phyloP scores from a whole-genome alignment of 495 filamentous ascomycete species.

The Penicillium cinerascens region DNA sequence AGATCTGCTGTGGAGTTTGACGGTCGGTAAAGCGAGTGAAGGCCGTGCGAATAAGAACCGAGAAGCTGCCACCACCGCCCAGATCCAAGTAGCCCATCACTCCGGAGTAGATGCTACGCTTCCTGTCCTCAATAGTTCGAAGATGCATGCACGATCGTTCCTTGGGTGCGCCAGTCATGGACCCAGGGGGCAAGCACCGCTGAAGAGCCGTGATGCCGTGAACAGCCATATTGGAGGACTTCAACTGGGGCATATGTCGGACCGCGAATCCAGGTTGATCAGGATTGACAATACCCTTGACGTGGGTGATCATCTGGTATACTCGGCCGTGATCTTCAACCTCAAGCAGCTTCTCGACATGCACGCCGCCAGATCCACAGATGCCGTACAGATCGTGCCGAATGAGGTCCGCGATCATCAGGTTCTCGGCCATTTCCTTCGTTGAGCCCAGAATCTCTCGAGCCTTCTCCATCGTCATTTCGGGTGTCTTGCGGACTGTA shows the following conservation, averaged over 20 bases:
- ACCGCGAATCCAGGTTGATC: constrained; percentile 35
- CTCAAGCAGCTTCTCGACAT: constrained; percentile 66
- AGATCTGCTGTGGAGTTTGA: constrained; percentile 49
- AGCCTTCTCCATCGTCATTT: constrained; percentile 64
- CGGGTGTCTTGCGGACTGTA: constrained; percentile 71
- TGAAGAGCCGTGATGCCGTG: constrained; percentile 74
- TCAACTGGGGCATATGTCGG: constrained; percentile 30
- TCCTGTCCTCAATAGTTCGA: constrained; percentile 57
- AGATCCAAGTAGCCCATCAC: constrained; percentile 87
- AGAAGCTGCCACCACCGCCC: constrained; percentile 80
- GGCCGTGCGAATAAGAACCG: constrained; percentile 77
- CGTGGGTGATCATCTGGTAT: constrained; percentile 84
- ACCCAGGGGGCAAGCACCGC: constrained; percentile 76
- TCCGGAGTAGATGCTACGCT: constrained; percentile 80
- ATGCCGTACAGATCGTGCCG: constrained; percentile 86
- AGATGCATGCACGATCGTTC: constrained; percentile 83
- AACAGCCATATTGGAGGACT: constrained; percentile 38
- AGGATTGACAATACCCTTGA: constrained; percentile 61
- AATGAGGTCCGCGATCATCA: constrained; percentile 97
- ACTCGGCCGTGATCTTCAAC: constrained; percentile 90
- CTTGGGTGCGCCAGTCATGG: constrained; percentile 96
- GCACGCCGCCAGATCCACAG: constrained; percentile 62
- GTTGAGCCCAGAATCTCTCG: constrained; percentile 64
- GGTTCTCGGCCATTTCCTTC: constrained; percentile 92
- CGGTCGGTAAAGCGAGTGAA: constrained; percentile 50